Evolutionary conservation across 768 basidiomycete genomes (phyloP).

Genomic region (Glaciozyma antarctica): DNA sequence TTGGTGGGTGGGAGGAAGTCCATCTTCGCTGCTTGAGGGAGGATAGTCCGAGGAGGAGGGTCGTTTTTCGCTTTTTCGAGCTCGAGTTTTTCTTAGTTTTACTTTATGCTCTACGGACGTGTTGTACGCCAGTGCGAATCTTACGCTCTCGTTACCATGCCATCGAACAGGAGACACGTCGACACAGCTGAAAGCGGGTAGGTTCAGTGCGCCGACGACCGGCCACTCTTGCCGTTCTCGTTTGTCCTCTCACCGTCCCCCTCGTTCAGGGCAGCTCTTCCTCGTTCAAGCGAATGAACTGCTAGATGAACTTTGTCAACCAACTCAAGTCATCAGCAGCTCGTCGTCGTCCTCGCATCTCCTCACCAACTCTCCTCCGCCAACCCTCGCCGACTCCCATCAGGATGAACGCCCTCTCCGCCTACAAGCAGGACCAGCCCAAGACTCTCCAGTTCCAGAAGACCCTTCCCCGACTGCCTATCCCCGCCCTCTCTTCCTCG

Average conservation of each 20-base stretch:
- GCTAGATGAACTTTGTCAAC: not conserved
- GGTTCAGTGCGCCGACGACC: too few species aligned
- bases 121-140: too few species aligned
- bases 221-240: too few species aligned
- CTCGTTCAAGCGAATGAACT: not conserved
- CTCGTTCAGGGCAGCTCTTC: too few species aligned
- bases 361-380: not conserved
- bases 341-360: not conserved
- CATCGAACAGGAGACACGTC: too few species aligned
- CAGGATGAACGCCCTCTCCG: constrained; percentile 37
- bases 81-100: not conserved
- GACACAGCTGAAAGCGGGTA: too few species aligned
- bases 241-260: too few species aligned
- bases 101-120: not conserved
- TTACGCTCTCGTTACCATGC: too few species aligned
- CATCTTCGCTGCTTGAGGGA: not conserved
- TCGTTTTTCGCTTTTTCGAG: not conserved
- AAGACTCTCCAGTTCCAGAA: constrained; percentile 39
- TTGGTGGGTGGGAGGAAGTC: not conserved
- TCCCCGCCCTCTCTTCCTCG: constrained; percentile 66
- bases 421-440: constrained; percentile 31
- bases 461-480: constrained; percentile 61
- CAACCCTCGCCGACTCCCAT: not conserved
- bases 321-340: not conserved
- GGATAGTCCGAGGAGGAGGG: not conserved